Evolutionary conservation across 306 rosid genomes (phyloP), one percentile per base, ranked within the genome.

Genomic region (Prunus salicina): DNA sequence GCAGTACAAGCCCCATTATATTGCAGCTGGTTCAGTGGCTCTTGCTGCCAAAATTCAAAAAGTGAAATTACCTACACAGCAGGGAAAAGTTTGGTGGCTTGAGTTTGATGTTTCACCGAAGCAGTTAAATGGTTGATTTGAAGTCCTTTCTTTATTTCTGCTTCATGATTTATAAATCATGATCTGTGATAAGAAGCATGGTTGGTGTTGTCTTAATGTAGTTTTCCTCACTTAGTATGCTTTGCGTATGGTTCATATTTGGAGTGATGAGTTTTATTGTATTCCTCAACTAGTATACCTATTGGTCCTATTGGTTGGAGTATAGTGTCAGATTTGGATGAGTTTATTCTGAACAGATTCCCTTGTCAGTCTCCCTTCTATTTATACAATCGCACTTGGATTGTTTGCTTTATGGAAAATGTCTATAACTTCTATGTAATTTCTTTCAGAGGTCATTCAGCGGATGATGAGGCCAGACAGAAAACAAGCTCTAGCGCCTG

Each of bases 11-110:
- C 89, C 89, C 50, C 89, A 78, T 62, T 81, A 81, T 51, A 78
- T 83, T 52, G 91, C 91, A 49, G 89, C 91, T 32, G 89, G 84
- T 32, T 85, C 87, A 8, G 41, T 87, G 14, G 84, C 77, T 73
- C 91, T 87, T 72, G 89, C 91, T 75, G 86, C 91, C 46, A 81
- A 77, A 30, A 69, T 82, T 49, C 84, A 78, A 50, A 85, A 83
- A 49, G 87, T 85, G 84, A 86, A 85, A 65, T 70, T 87, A 43
- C 86, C 85, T 7, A 75, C 73, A 13, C 81, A 82, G 68, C 76
- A 77, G 73, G 85, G 82, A 69, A 82, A 76, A 25, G 80, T 73
- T 75, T 80, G 91, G 91, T 78, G 87, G 91, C 63, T 73, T 81
- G 89, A 85, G 82, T 87, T 87, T 14, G 84, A 87, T 64, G 83